Conservation (phyloP, 2,329 filamentous ascomycete species). For the Bipolaris sorokiniana region DNA sequence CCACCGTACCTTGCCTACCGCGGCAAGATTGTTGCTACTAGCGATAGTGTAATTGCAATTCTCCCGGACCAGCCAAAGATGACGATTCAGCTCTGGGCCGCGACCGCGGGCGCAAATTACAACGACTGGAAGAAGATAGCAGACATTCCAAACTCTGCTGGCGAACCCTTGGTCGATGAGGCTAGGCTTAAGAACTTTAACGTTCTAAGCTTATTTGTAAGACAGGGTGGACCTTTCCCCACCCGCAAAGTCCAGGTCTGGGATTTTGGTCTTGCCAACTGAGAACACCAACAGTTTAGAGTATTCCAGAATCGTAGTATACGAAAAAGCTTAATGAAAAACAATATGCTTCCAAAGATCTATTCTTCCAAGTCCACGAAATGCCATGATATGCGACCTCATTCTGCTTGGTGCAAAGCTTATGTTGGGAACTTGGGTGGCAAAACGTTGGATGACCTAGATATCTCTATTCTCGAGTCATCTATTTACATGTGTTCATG, state of each 20-base stretch:
- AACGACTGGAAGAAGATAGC: constrained; percentile 41
- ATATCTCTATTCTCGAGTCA: too few relatives aligned
- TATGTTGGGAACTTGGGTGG: too few relatives aligned
- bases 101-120: constrained; percentile 36
- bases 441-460: too few relatives aligned
- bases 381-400: too few relatives aligned
- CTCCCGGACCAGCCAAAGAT: constrained; percentile 40
- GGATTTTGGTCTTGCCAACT: constrained; percentile 34
- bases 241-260: constrained; percentile 44
- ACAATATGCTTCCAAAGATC: too few relatives aligned
- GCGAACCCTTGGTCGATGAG: constrained; percentile 44
- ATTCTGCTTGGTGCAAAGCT: too few relatives aligned
- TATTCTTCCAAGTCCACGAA: too few relatives aligned
- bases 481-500: too few relatives aligned
- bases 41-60: constrained; percentile 39
- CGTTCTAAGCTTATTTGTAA: constrained; percentile 43
- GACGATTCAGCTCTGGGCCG: constrained; percentile 37
- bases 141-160: constrained; percentile 39
- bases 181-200: constrained; percentile 31
- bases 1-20: constrained; percentile 44
- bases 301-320: rapidly evolving
- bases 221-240: constrained; percentile 44
- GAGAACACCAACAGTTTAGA: neutral
- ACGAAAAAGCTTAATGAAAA: too few relatives aligned
- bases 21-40: constrained; percentile 38